Evolutionary conservation across 352 stramenopile species (phyloP), one percentile per base, ranked within the genome.

Genomic region (Globisporangium takayamanum): DNA sequence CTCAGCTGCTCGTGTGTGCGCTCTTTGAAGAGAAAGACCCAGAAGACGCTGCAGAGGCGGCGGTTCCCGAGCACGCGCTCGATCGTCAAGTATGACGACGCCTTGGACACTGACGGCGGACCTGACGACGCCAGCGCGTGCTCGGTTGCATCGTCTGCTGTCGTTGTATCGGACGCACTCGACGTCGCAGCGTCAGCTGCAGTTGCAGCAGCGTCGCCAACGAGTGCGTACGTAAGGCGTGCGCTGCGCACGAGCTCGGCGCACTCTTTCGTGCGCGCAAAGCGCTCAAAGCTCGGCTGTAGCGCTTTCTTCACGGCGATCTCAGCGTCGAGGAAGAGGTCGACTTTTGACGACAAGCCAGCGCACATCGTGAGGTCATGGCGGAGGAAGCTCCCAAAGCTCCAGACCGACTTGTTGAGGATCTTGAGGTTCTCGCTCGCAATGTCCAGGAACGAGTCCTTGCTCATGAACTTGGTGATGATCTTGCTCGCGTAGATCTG

Each of bases 11-110:
- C 72, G 53, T 94, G 84, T 5, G 77, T 84, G 44, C 84, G 82
- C 36, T 94, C 84, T 55, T 92, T 92, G 64, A 92, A 94, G 16
- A 94, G 53, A 60, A 89, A 92, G 7, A 94, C 80, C 84, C 84
- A 94, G 54, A 94, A 94, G 0, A 94, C 76, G 48, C 84, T 92
- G 57, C 84, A 94, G 15, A 94, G 59, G 28, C 84, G 72, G 5
- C 84, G 73, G 61, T 94, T 94, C 18, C 66, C 70, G 16, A 94
- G 59, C 11, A 94, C 82, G 1, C 77, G 79, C 42, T 90, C 75
- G 14, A 94, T 60, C 28, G 82, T 92, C 53, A 94, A 60, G 53
- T 87, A 85, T 4, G 77, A 70, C 37, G 76, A 68, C 45, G 66
- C 66, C 20, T 60, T 55, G 12, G 63, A 47, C 44, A 66, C 37